Evolutionary conservation across 2,329 filamentous ascomycete species (phyloP).

Genomic region (Blumeria graminis): DNA sequence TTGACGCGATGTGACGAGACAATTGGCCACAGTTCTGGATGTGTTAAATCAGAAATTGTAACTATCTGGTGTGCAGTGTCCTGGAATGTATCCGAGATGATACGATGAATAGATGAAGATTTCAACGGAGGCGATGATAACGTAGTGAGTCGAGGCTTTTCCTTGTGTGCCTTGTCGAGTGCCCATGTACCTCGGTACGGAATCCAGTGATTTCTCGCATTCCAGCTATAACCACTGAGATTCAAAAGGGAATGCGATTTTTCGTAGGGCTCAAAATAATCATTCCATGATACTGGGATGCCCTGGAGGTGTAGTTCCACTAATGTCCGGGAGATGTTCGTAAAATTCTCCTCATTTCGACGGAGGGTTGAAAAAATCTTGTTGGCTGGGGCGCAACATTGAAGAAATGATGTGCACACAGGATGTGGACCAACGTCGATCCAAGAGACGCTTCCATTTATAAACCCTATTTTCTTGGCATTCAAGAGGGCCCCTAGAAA

Average conservation of each 20-base stretch:
- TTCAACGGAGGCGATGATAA: conserved; percentile 3
- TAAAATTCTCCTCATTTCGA: conserved; percentile 37
- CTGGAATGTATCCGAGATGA: conserved; percentile 23
- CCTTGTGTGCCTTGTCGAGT: conserved; percentile 33
- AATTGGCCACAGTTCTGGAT: conserved; percentile 3
- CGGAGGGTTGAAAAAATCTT: conserved; percentile 29
- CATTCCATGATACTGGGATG: conserved; percentile 42
- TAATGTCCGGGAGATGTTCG: conserved; percentile 33
- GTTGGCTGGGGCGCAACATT: neutral
- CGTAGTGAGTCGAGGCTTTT: neutral
- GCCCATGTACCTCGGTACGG: conserved; percentile 43
- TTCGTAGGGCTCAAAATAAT: conserved; percentile 40
- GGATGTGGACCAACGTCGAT: conserved; percentile 55
- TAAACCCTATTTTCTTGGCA: conserved; percentile 17
- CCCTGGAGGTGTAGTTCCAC: conserved; percentile 36
- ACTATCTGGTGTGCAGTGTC: conserved; percentile 1
- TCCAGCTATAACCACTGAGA: conserved; percentile 44
- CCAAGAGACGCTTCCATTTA: conserved; percentile 28
- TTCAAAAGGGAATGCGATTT: conserved; percentile 31
- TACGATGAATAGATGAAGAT: conserved; percentile 26
- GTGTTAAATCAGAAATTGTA: conserved; percentile 3
- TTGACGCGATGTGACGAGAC: conserved; percentile 6
- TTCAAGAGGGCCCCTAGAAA: conserved; percentile 37
- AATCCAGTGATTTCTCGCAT: conserved; percentile 46
- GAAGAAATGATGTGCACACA: conserved; percentile 21